Evolutionary conservation across 2,329 filamentous ascomycete genomes (phyloP).

Genomic region (Talaromyces islandicus): DNA sequence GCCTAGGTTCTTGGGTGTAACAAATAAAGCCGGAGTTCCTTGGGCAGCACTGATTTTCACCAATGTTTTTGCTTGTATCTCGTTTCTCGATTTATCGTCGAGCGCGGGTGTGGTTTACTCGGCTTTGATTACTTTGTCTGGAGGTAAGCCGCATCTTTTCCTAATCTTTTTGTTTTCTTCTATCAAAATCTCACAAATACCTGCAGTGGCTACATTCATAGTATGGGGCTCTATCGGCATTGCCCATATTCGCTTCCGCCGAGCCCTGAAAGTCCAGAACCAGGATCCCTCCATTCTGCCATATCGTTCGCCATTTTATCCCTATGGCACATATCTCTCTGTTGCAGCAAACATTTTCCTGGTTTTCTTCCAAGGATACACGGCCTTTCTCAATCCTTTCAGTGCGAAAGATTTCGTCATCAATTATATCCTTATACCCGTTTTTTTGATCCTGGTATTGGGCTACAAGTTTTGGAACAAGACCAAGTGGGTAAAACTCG

Average conservation of each 20-base stretch:
- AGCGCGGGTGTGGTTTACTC: slow-evolving; percentile 25
- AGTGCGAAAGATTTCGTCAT: slow-evolving; percentile 47
- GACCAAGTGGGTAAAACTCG: slow-evolving; percentile 18
- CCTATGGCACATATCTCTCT: slow-evolving; percentile 45
- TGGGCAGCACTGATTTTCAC: slow-evolving; percentile 60
- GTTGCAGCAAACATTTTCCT: slow-evolving; percentile 45
- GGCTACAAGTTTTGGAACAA: slow-evolving; percentile 42
- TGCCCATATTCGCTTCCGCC: slow-evolving; percentile 38
- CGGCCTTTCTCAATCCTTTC: slow-evolving; percentile 46
- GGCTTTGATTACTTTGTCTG: slow-evolving; percentile 28
- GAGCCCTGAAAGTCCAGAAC: slow-evolving; percentile 31
- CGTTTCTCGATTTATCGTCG: slow-evolving; percentile 25
- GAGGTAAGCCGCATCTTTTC: slow-evolving; percentile 16
- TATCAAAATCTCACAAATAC: not conserved
- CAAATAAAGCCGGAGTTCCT: slow-evolving; percentile 57
- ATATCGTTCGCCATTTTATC: slow-evolving; percentile 45
- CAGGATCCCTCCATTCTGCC: slow-evolving; percentile 38
- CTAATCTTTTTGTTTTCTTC: not conserved
- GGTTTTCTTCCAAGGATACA: slow-evolving; percentile 50
- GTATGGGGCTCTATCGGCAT: slow-evolving; percentile 36
- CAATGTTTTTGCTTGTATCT: slow-evolving; percentile 56
- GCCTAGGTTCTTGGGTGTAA: slow-evolving; percentile 62
- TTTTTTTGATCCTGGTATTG: slow-evolving; percentile 44
- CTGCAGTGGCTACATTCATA: slow-evolving; percentile 27
- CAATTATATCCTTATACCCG: slow-evolving; percentile 49